These are phyloP conservation scores for Elongisporangium undulatum DNA, from an alignment of 352 stramenopile species.

Conservation along the genomic window DNA sequence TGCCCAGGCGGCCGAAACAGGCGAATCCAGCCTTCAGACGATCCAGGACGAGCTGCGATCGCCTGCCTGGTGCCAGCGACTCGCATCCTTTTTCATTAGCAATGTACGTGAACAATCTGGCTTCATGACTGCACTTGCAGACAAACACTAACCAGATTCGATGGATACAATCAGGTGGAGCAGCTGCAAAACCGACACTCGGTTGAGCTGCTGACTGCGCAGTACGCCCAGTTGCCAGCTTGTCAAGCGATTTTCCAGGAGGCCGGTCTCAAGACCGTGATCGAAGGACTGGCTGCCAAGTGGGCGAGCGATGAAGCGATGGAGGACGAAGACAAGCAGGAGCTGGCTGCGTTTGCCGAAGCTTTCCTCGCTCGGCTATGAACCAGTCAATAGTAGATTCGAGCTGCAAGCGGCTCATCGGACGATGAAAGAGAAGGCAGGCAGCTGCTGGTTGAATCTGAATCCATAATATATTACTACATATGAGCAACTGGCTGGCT, in stretches of 20 bases:
- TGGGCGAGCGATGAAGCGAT: conserved; percentile 25
- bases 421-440: neutral
- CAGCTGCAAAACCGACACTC: conserved; percentile 37
- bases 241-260: conserved; percentile 38
- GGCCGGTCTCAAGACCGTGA: conserved; percentile 31
- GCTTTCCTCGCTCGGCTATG: conserved; percentile 26
- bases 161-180: conserved; percentile 18
- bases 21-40: conserved; percentile 29
- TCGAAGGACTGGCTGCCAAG: conserved; percentile 22
- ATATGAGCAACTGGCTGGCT: neutral
- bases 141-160: neutral
- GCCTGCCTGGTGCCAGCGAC: conserved; percentile 47
- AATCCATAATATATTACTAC: neutral
- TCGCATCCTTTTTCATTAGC: conserved; percentile 42
- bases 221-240: conserved; percentile 52
- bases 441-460: neutral
- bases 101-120: conserved; percentile 24
- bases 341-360: conserved; percentile 37
- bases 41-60: conserved; percentile 45
- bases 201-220: conserved; percentile 53
- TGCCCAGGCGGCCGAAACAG: conserved; percentile 2
- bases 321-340: conserved; percentile 49
- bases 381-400: neutral
- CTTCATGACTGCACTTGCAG: neutral
- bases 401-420: neutral